A percentile compares a stretch with the other conserved stretches of the same genome.
Conservation (phyloP, 495 filamentous ascomycete species). For the Hypomontagnella monticulosa region DNA sequence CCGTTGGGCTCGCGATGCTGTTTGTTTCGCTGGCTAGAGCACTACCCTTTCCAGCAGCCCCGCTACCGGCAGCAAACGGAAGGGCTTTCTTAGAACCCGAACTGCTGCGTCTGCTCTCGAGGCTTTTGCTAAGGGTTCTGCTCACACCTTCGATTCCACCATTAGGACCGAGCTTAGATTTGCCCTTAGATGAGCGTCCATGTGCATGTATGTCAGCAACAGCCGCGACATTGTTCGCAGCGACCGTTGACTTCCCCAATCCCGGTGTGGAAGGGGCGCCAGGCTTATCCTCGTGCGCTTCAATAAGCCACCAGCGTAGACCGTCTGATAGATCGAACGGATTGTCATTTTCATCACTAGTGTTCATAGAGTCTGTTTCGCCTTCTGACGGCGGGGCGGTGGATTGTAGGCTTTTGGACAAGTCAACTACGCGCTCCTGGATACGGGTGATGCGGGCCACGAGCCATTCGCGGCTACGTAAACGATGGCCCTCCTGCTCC, state of each 20-base stretch:
- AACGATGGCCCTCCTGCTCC: conserved; percentile 88
- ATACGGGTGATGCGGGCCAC: conserved; percentile 92
- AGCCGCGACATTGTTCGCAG: conserved; percentile 86
- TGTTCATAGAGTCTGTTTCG: conserved; percentile 55
- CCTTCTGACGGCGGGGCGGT: conserved; percentile 35
- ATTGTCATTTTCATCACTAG: conserved; percentile 88
- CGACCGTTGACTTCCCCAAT: conserved; percentile 87
- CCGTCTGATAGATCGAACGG: conserved; percentile 97
- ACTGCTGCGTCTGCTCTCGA: conserved; percentile 90
- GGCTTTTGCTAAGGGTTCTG: conserved; percentile 82
- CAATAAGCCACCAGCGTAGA: conserved; percentile 93
- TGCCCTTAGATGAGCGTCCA: conserved; percentile 65
- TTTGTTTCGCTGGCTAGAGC: conserved; percentile 62
- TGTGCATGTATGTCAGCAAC: conserved; percentile 62
- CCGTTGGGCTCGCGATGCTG: conserved; percentile 55
- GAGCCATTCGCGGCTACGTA: conserved; percentile 87
- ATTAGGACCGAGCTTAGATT: conserved; percentile 50
- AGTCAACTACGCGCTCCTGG: conserved; percentile 91
- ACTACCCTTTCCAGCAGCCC: conserved; percentile 51
- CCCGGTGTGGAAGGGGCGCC: conserved; percentile 94
- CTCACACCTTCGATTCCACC: conserved; percentile 73
- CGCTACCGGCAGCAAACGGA: conserved; percentile 54
- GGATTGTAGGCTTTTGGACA: conserved; percentile 72
- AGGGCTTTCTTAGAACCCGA: conserved; percentile 77
- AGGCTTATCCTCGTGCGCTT: conserved; percentile 91